phyloP scores from a whole-genome alignment of 768 basidiomycete genomes.

The Agrocybe chaxingu region DNA sequence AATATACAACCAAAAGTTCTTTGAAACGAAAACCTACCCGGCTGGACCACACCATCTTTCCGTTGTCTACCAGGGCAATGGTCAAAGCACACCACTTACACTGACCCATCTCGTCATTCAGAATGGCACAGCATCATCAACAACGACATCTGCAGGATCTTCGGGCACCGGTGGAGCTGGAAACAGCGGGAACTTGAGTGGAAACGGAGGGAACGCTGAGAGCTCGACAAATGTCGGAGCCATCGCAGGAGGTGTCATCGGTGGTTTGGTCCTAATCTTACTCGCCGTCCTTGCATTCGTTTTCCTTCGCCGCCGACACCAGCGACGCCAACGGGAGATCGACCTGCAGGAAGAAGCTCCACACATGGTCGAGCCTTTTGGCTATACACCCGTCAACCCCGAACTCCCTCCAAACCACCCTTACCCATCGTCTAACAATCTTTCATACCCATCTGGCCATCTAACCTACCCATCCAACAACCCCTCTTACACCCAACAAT shows the following conservation, averaged over 20 bases:
- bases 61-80: constrained; percentile 19
- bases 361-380: constrained; percentile 4
- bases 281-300: constrained; percentile 8
- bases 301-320: constrained; percentile 12
- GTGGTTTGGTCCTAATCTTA: constrained; percentile 15
- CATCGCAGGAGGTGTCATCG: constrained; percentile 20
- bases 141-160: constrained; percentile 1
- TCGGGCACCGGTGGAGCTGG: not conserved
- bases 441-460: not conserved
- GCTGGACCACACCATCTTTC: constrained; percentile 20
- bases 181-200: not conserved
- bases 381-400: constrained; percentile 4
- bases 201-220: not conserved
- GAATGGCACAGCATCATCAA: constrained; percentile 12
- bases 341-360: not conserved
- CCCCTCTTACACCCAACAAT: not conserved
- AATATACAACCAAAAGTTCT: constrained; percentile 22
- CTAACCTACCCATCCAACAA: not conserved
- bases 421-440: no score
- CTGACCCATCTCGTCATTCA: constrained; percentile 22
- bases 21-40: constrained; percentile 17
- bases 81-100: constrained; percentile 20
- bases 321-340: not conserved
- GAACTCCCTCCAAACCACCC: not conserved
- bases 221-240: constrained; percentile 11